Conservation (phyloP, 2,329 filamentous ascomycete species). For the Elsinoe australis region DNA sequence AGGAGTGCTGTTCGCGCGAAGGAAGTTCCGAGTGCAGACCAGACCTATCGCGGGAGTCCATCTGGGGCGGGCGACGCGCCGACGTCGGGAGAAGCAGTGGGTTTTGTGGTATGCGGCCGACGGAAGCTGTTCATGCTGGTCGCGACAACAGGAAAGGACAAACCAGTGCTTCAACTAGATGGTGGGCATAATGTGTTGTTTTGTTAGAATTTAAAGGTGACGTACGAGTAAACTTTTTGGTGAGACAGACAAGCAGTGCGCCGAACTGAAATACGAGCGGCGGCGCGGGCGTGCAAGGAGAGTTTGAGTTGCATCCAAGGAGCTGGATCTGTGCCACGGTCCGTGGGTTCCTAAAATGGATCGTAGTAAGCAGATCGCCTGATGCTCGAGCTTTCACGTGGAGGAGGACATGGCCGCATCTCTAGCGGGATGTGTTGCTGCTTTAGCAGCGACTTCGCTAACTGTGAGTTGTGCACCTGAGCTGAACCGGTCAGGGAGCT, state of each 20-base stretch:
- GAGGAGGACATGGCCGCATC: too few relatives aligned
- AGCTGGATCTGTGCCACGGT: constrained; percentile 8
- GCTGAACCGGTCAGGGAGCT: too few relatives aligned
- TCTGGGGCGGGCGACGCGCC: not conserved
- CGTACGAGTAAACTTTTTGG: not conserved
- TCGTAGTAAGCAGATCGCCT: not conserved
- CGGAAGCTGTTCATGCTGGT: too few relatives aligned
- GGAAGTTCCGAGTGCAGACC: not conserved
- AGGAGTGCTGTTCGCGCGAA: not conserved
- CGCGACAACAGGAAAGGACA: too few relatives aligned
- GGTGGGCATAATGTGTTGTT: not conserved
- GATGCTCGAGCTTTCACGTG: constrained; percentile 10
- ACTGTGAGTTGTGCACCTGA: too few relatives aligned
- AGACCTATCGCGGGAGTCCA: not conserved
- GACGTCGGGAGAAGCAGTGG: too few relatives aligned
- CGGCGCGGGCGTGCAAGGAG: not conserved
- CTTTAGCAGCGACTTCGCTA: too few relatives aligned
- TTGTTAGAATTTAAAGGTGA: not conserved
- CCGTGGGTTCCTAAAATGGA: constrained; percentile 7
- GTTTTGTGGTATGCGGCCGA: too few relatives aligned
- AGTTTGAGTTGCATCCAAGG: not conserved
- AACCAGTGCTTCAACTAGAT: too few relatives aligned
- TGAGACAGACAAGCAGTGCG: not conserved
- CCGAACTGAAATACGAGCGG: constrained; percentile 13
- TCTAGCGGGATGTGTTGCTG: too few relatives aligned